Conservation (phyloP, 2,329 filamentous ascomycete genomes). For the Botrytis squamosa region DNA sequence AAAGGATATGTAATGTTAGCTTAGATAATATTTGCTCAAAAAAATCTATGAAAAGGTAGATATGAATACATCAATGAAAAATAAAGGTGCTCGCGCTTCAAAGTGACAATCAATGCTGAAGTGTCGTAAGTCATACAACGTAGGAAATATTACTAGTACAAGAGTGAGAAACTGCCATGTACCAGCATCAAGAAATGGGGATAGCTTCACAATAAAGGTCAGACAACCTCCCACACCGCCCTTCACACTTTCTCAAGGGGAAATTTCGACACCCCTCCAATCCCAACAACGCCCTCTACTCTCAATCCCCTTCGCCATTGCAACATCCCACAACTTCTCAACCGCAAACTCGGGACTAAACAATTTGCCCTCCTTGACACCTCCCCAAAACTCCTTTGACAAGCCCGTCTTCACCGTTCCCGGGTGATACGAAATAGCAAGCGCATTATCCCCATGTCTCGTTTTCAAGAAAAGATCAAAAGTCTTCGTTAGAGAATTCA, state of each 20-base stretch:
- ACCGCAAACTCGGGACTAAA: conserved; percentile 67
- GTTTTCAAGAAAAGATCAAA: conserved; percentile 66
- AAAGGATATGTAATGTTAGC: background rate
- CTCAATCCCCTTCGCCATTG: conserved; percentile 47
- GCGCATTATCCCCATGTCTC: conserved; percentile 58
- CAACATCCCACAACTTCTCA: conserved; percentile 60
- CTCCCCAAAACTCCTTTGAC: conserved; percentile 69
- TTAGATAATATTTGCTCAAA: background rate
- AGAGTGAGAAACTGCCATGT: background rate
- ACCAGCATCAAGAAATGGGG: background rate
- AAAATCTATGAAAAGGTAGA: background rate
- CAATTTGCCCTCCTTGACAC: conserved; percentile 59
- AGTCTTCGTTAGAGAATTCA: conserved; percentile 69
- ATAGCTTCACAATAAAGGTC: background rate
- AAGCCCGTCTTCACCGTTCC: conserved; percentile 77
- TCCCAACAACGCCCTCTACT: conserved; percentile 67
- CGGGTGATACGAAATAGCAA: conserved; percentile 72
- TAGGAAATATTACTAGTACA: background rate
- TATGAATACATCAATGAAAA: background rate
- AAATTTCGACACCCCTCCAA: conserved; percentile 64
- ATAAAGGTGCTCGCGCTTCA: background rate
- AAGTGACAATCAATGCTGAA: background rate
- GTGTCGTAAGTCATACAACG: background rate
- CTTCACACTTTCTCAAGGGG: conserved; percentile 46
- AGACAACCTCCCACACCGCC: background rate